These are phyloP conservation scores for Tetrastigma voinierianum DNA, from an alignment of 164 flowering plant genomes.

Conservation along the genomic window DNA sequence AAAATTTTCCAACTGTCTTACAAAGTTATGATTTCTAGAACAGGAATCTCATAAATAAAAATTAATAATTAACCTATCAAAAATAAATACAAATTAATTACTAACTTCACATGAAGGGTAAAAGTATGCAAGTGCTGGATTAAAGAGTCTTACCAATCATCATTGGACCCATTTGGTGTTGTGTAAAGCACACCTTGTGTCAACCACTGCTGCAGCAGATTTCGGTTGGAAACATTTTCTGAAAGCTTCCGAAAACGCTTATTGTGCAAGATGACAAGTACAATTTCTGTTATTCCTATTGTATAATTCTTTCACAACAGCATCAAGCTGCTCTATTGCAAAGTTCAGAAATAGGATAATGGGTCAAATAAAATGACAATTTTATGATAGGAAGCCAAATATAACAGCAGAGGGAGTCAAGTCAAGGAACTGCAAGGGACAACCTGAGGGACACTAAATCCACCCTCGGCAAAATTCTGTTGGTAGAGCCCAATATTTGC, in stretches of 20 bases:
- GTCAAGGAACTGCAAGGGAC: conserved; percentile 12
- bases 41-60: too few species aligned
- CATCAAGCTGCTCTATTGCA: conserved; percentile 77
- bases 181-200: conserved; percentile 49
- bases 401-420: not conserved
- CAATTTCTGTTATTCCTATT: conserved; percentile 52
- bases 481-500: conserved; percentile 85
- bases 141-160: conserved; percentile 73
- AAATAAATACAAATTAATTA: too few species aligned
- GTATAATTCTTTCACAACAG: conserved; percentile 68
- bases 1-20: not conserved
- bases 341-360: conserved; percentile 12
- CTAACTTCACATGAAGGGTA: not conserved
- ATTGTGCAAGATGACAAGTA: conserved; percentile 71
- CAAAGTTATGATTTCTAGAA: too few species aligned
- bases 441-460: conserved; percentile 84
- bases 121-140: not conserved
- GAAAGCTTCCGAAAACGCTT: conserved; percentile 56
- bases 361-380: not conserved
- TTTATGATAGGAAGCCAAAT: not conserved
- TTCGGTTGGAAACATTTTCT: conserved; percentile 46
- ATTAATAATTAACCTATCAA: not conserved
- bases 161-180: conserved; percentile 92
- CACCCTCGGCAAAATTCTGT: conserved; percentile 83
- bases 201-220: conserved; percentile 67